Evolutionary conservation across 140 eudicot species (phyloP).

Genomic region (Erigeron philadelphicus): DNA sequence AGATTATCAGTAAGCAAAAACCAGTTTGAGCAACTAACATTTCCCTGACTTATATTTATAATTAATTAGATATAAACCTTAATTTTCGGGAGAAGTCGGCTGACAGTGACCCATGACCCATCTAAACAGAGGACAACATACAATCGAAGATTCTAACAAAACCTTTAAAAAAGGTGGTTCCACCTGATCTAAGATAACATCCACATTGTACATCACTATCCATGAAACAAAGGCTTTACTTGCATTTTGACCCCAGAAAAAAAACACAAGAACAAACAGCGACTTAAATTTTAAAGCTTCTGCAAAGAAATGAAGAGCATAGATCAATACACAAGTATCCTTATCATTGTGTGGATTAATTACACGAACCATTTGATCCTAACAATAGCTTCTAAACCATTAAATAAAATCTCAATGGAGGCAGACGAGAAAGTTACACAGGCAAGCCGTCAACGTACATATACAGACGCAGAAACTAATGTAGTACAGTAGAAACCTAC

Average conservation of each 20-base stretch:
- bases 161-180: background rate
- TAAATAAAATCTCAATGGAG: too few relatives aligned
- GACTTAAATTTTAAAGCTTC: background rate
- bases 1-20: background rate
- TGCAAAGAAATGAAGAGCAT: background rate
- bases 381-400: too few relatives aligned
- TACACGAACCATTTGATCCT: background rate
- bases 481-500: too few relatives aligned
- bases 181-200: background rate
- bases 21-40: constrained; percentile 7
- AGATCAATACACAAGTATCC: background rate
- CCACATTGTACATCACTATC: background rate
- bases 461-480: too few relatives aligned
- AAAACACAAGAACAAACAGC: background rate
- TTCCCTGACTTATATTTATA: background rate
- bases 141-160: background rate
- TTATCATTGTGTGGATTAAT: background rate
- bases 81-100: background rate
- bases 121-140: background rate
- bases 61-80: background rate
- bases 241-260: background rate
- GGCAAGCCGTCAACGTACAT: too few relatives aligned
- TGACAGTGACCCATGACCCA: background rate
- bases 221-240: background rate
- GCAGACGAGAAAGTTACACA: too few relatives aligned